phyloP scores from a whole-genome alignment of 75 land plant species.

The Pinus tabuliformis region DNA sequence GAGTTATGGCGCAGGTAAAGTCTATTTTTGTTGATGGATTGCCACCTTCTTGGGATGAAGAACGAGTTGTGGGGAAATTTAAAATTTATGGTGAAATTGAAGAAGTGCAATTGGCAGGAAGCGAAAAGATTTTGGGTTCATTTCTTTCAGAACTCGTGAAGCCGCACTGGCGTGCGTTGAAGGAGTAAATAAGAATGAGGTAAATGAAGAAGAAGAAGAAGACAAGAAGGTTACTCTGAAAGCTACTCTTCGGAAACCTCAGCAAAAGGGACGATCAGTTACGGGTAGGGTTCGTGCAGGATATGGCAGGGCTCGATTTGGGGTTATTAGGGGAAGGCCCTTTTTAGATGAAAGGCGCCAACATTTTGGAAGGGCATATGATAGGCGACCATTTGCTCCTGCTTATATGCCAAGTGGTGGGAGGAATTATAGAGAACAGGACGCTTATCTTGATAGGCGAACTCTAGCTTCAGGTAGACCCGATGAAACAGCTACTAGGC shows the following conservation, averaged over 20 bases:
- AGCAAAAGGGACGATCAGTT: conserved; percentile 10
- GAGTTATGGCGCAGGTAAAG: conserved; percentile 42
- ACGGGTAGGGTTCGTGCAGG: conserved; percentile 16
- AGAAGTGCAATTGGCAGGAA: too few species aligned
- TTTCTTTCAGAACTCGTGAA: too few species aligned
- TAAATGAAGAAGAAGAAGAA: conserved; percentile 2
- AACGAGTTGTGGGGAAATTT: too few species aligned
- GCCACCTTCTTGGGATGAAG: conserved; percentile 56
- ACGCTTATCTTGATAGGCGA: background rate
- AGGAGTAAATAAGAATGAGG: too few species aligned
- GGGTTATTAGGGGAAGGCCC: conserved; percentile 12
- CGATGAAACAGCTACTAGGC: background rate
- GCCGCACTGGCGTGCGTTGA: too few species aligned
- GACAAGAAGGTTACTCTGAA: conserved; percentile 37
- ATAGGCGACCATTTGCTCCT: conserved; percentile 4
- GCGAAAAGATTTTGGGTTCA: too few species aligned
- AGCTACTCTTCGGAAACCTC: conserved; percentile 13
- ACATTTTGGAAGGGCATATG: background rate
- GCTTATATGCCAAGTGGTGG: background rate
- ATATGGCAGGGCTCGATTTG: too few species aligned
- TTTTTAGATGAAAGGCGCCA: background rate
- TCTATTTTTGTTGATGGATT: conserved; percentile 73
- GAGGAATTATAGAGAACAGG: conserved; percentile 2
- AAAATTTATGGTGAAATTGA: too few species aligned
- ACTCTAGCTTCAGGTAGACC: background rate